A percentile compares a stretch with the other conserved stretches of the same genome.
phyloP scores from a whole-genome alignment of 768 basidiomycete species.

The Mycena rebaudengoi region DNA sequence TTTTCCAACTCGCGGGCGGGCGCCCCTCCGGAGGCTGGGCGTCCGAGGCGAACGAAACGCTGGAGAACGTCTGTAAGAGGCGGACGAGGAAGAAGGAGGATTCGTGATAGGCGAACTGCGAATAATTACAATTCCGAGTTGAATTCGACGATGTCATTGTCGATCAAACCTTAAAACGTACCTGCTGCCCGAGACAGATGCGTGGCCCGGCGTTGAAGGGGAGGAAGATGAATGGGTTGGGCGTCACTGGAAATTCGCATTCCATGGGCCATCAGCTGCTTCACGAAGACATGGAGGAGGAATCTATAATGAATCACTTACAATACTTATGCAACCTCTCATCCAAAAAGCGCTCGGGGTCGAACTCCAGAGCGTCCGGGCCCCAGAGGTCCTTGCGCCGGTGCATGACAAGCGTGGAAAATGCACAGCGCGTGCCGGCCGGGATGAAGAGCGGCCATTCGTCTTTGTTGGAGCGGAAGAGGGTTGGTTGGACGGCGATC shows the following conservation, averaged over 20 bases:
- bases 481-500: constrained; percentile 33
- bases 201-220: constrained; percentile 61
- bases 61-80: constrained; percentile 63
- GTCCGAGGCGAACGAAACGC: constrained; percentile 52
- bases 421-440: constrained; percentile 40
- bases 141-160: background rate
- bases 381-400: constrained; percentile 72
- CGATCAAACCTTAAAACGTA: constrained; percentile 26
- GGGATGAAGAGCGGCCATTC: constrained; percentile 51
- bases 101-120: constrained; percentile 73
- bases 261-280: background rate
- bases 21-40: constrained; percentile 51
- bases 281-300: constrained; percentile 39
- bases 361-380: constrained; percentile 68
- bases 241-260: constrained; percentile 9
- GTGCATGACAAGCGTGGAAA: constrained; percentile 63
- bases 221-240: constrained; percentile 49
- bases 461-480: constrained; percentile 37
- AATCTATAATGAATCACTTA: constrained; percentile 62
- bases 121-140: background rate
- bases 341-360: constrained; percentile 75
- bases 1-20: constrained; percentile 56
- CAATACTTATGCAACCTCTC: constrained; percentile 64
- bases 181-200: constrained; percentile 63
- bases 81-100: constrained; percentile 69